Evolutionary conservation across 106 monocot species (phyloP), one percentile per base, ranked within the genome.

Genomic region (Ottelia alismoides): DNA sequence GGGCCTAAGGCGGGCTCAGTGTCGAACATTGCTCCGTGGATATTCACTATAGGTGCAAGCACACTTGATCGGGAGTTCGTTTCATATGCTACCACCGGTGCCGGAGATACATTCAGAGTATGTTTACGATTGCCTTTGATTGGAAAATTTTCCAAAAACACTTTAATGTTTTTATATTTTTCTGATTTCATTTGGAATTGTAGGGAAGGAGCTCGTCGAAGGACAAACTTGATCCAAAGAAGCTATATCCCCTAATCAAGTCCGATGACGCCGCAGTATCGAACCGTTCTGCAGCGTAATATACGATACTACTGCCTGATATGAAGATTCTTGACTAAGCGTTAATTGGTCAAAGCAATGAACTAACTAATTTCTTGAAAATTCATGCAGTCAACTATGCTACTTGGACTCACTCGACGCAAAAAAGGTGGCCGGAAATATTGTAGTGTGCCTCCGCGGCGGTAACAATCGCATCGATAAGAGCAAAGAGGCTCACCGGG

Each of bases 371-470:
- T 27, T 2, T 27, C 25, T 27, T 2, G 26, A 1, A 27, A 27
- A 0, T 53, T 53, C 27, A 7, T 18, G n/a, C 0, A 51, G 63
- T 7, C 12, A 21, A 16, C 17, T 28, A 0, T 67, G 66, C 26
- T 3, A 0, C 1, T 7, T 18, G 10, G 68, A 54, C 17, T 58
- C 80, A 2, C 73, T 92, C 11, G 78, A 85, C 30, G 61, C 76
- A 0, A 45, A 26, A n/a, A 81, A 78, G 51, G 78, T 74, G 61
- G 71, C 66, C 50, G 81, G 81, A 2, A 92, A 82, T 57, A 78
- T 92, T 12, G 91, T 86, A 0, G 28, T 77, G 0, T 92, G 92
- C 65, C 0, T 52, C 2, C 62, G 77, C 2, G 69, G 67, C 9
- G 12, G 40, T 2, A 55, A 29, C 20, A 6, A 12, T 0, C 57